Base-by-base conservation (phyloP, 1,139 yeast genomes). In the Meyerozyma sp. region DNA sequence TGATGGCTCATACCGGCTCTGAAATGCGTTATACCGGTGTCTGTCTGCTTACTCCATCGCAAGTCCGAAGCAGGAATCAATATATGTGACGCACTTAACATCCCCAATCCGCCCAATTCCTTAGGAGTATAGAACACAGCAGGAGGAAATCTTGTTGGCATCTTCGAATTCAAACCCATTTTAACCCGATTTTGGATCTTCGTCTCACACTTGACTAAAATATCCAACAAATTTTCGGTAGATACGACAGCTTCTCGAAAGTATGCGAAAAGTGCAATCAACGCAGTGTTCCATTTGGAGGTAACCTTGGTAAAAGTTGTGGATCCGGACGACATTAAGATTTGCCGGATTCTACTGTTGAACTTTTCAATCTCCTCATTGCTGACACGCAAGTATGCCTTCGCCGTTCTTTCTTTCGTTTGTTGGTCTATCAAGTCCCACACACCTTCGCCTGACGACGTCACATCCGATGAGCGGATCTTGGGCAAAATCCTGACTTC, bases 111-210 rank as follows among this genome's bases (percentile, higher is more conserved):
- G 42, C 99, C 98, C 8, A 94, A 68, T 60, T 94, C 99, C 55
- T 90, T 93, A 0, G 98, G 98, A 0, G 98, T 89, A 59, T 94
- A 94, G 54, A 94, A 94, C 1, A 94, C 98, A 2, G 97, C 98
- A 0, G 98, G 99, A 3, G 99, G 99, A 66, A 94, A 94, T 43
- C 99, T 75, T 0, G 96, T 83, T 0, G 99, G 99, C 99, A 94
- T 94, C 64, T 94, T 94, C 8, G 98, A 91, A 57, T 94, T 94
- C 48, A 94, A 73, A 0, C 98, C 98, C 70, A 93, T 79, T 60
- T 94, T 94, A 21, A 94, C 96, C 51, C 96, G 75, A 44, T 93
- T 94, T 61, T 94, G 99, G 41, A 94, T 84, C 58, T 87, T 85
- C 1, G 97, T 91, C 59, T 94, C 99, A 54, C 95, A 82, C 56